Evolutionary conservation across 108 stramenopile genomes (phyloP).

Genomic region (Conticribra guillardii): DNA sequence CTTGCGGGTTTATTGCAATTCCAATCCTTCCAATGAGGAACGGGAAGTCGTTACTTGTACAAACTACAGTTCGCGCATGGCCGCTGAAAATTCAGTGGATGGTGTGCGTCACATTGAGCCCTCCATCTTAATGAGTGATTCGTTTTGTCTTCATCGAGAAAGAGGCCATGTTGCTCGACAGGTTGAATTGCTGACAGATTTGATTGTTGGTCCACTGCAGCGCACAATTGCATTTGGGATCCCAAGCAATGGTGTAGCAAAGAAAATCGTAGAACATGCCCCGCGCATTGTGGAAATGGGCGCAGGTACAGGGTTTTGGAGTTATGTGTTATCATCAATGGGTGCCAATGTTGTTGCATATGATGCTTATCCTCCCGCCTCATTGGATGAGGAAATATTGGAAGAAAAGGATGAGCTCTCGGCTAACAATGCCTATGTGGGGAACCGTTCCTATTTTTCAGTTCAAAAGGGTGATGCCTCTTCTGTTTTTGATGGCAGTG

Average conservation of each 20-base stretch:
- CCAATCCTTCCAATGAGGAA: conserved; percentile 36
- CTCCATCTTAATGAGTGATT: conserved; percentile 18
- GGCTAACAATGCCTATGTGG: conserved; percentile 41
- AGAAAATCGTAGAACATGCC: conserved; percentile 22
- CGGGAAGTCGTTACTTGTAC: conserved; percentile 30
- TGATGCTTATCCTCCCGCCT: conserved; percentile 36
- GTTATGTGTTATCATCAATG: conserved; percentile 27
- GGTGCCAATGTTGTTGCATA: conserved; percentile 57
- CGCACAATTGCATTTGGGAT: conserved; percentile 52
- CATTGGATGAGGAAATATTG: neutral
- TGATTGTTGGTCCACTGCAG: conserved; percentile 44
- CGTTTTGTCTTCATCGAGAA: conserved; percentile 34
- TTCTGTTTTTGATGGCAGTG: conserved; percentile 35
- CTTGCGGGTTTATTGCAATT: conserved; percentile 32
- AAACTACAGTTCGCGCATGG: conserved; percentile 25
- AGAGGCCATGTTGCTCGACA: conserved; percentile 33
- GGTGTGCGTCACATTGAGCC: conserved; percentile 37
- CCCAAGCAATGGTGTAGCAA: conserved; percentile 41
- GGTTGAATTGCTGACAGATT: conserved; percentile 36
- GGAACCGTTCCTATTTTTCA: conserved; percentile 30
- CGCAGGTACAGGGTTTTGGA: conserved; percentile 67
- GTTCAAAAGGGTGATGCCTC: conserved; percentile 35
- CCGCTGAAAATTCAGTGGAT: conserved; percentile 9
- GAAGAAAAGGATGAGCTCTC: neutral
- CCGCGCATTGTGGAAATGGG: conserved; percentile 59